These are phyloP conservation scores for Globisporangium okanoganense DNA, from an alignment of 352 stramenopile genomes.

Conservation along the genomic window DNA sequence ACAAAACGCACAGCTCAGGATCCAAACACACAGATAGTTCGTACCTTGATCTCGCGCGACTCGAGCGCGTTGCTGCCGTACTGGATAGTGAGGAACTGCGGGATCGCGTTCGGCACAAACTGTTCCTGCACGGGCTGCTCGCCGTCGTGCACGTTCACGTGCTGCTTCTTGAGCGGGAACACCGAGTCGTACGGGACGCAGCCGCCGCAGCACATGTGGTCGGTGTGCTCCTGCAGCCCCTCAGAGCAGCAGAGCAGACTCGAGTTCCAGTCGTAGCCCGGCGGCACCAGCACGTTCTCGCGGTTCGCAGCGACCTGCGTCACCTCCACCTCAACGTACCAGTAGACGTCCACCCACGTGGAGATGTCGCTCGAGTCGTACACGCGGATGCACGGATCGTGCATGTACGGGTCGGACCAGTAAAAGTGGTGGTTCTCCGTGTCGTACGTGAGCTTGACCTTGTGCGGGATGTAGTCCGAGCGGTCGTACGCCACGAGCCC, in stretches of 20 bases:
- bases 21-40: conserved; percentile 4
- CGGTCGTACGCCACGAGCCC: conserved; percentile 69
- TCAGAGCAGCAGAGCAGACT: conserved; percentile 74
- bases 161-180: conserved; percentile 51
- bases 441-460: conserved; percentile 82
- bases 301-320: conserved; percentile 37
- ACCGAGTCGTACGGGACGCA: conserved; percentile 57
- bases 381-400: conserved; percentile 74
- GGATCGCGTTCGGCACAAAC: conserved; percentile 45
- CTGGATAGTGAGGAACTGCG: conserved; percentile 66
- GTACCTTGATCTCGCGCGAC: conserved; percentile 74
- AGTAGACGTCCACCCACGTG: conserved; percentile 82
- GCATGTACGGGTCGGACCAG: conserved; percentile 68
- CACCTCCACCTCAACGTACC: conserved; percentile 62
- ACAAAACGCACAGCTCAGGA: neutral
- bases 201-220: conserved; percentile 74
- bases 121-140: conserved; percentile 42
- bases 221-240: conserved; percentile 50
- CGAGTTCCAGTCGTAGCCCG: conserved; percentile 53
- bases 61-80: conserved; percentile 52
- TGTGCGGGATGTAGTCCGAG: conserved; percentile 69
- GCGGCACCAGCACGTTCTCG: conserved; percentile 49
- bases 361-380: conserved; percentile 55
- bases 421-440: conserved; percentile 81
- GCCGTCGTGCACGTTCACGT: conserved; percentile 46